phyloP scores from a whole-genome alignment of 1,284 basidiomycete genomes.

The Golubevia sp. region DNA sequence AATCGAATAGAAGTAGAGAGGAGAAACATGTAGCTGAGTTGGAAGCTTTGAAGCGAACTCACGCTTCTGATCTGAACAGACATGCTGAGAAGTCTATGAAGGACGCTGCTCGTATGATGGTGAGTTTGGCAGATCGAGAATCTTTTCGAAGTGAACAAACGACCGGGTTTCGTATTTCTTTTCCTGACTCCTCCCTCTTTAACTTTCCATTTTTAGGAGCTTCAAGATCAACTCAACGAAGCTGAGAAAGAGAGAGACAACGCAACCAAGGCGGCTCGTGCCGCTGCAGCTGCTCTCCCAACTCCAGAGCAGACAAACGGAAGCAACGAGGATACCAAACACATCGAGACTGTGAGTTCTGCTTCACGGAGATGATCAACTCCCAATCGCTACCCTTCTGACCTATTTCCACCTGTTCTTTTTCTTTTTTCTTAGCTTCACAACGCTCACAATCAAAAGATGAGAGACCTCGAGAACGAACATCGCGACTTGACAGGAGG shows the following conservation, averaged over 20 bases:
- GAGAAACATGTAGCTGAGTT: constrained; percentile 32
- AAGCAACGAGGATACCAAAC: not conserved
- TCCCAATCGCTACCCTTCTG: not conserved
- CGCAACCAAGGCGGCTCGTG: constrained; percentile 17
- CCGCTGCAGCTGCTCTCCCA: constrained; percentile 10
- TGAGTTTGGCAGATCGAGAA: not conserved
- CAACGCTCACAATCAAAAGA: not conserved
- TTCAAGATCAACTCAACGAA: constrained; percentile 31
- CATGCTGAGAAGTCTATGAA: constrained; percentile 21
- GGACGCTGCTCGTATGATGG: constrained; percentile 25
- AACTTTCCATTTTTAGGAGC: constrained; percentile 14
- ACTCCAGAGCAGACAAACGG: not conserved
- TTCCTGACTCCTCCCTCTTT: not conserved
- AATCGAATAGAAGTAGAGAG: constrained; percentile 19
- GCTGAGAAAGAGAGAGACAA: constrained; percentile 30
- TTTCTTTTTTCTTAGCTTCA: not conserved
- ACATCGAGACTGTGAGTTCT: not conserved
- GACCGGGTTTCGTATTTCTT: not conserved
- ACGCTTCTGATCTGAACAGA: constrained; percentile 18
- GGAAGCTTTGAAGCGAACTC: constrained; percentile 12
- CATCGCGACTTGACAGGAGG: not conserved
- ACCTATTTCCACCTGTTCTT: not conserved
- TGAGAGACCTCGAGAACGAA: not conserved
- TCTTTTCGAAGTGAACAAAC: not conserved
- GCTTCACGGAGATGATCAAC: not conserved